Base-by-base conservation (phyloP, 2,329 filamentous ascomycete species). In the Fusarium sp. region DNA sequence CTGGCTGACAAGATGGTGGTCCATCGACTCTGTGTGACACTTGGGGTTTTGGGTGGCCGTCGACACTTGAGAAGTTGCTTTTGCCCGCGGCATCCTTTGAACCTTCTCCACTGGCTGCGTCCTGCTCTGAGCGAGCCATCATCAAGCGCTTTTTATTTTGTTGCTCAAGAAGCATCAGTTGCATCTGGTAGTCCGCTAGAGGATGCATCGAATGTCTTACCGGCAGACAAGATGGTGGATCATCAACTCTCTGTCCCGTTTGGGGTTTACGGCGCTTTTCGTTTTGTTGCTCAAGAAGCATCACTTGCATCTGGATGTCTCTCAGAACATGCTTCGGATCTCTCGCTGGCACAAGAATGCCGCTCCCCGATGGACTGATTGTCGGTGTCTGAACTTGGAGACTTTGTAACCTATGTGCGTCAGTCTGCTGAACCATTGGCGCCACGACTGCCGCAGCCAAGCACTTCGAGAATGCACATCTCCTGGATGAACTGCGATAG, bases 41-140 rank as follows among this genome's bases (percentile, higher is more conserved):
- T n/a, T 39, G 13, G 7, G 12, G 20, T 9, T n/a, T 9, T 9
- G 7, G 13, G 22, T 0, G 13, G 2, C 0, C 2, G 39, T 41
- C 22, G 39, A n/a, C 22, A n/a, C 10, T 22, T 14, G 18, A 41
- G 12, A n/a, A 41, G 7, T 8, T 41, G 39, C 39, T 14, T 41
- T 41, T 22, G 7, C 39, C 10, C 20, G 39, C 39, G 9, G 39
- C 39, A 41, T 41, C 38, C 3, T 12, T 22, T 39, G 12, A 7
- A 11, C 11, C 11, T 22, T 22, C 20, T 22, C 6, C 18, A 39
- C 6, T 17, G 35, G 17, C 1, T 36, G 17, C 6, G 10, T 39
- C 20, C 20, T 7, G 7, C 6, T 39, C 20, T 13, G 4, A 6
- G 38, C 39, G 39, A 41, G 39, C 39, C 38, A 41, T 41, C 20